Conservation (phyloP, 768 basidiomycete genomes). For the Termitomyces eurrhizus region DNA sequence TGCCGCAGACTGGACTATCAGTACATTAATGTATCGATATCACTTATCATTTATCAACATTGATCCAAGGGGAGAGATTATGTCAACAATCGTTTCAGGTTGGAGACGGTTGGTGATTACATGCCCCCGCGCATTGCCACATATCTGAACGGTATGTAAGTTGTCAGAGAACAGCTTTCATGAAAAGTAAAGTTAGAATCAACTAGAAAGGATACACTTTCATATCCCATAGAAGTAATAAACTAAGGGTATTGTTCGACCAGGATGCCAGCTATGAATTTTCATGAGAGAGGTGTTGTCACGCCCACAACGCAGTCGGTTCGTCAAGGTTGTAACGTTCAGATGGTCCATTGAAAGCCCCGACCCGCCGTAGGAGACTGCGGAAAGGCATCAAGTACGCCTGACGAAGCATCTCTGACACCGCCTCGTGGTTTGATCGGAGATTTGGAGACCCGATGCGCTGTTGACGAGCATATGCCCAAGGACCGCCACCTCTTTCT, state of each 20-base stretch:
- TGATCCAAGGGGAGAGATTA: background rate
- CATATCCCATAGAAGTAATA: background rate
- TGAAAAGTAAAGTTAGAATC: background rate
- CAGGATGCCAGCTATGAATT: no score
- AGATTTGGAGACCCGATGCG: no score
- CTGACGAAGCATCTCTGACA: no score
- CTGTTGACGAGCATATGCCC: no score
- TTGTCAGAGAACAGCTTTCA: background rate
- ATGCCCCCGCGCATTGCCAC: background rate
- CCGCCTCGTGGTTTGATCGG: no score
- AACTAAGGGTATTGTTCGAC: background rate
- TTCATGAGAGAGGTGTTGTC: background rate
- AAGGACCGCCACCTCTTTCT: no score
- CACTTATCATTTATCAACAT: background rate
- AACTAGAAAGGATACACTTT: background rate
- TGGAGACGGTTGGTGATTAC: background rate
- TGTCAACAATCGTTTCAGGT: background rate
- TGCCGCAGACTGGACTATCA: background rate
- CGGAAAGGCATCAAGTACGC: no score
- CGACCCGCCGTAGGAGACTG: no score
- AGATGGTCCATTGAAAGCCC: no score
- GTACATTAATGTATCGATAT: background rate
- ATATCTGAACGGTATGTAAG: background rate
- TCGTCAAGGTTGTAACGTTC: no score
- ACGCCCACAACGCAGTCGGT: background rate